Conservation (phyloP, 257 asterid species). For the Paulownia fortunei region DNA sequence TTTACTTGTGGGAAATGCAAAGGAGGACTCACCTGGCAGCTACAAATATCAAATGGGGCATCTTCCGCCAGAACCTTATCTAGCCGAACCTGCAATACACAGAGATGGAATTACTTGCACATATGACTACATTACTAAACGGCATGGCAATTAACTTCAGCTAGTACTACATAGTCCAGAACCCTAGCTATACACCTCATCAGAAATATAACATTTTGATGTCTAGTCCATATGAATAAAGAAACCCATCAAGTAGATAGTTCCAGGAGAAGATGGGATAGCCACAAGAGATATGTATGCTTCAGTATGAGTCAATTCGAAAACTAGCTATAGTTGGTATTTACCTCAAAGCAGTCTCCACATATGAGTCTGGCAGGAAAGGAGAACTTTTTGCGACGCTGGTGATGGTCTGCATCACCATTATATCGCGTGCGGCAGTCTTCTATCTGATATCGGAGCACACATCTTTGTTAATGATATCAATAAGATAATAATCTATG, state of each 20-base stretch:
- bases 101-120: slow-evolving; percentile 22
- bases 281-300: not conserved
- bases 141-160: slow-evolving; percentile 22
- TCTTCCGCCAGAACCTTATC: slow-evolving; percentile 87
- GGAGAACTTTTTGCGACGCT: slow-evolving; percentile 86
- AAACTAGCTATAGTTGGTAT: slow-evolving; percentile 1
- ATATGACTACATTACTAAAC: not conserved
- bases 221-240: slow-evolving; percentile 4
- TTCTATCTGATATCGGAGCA: slow-evolving; percentile 67
- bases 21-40: slow-evolving; percentile 79
- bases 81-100: slow-evolving; percentile 64
- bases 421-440: slow-evolving; percentile 96
- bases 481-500: slow-evolving; percentile 9
- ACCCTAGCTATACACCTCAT: not conserved
- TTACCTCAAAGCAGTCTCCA: slow-evolving; percentile 97
- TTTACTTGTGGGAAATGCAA: slow-evolving; percentile 14
- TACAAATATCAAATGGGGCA: slow-evolving; percentile 94
- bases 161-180: not conserved
- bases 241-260: not conserved
- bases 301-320: not conserved
- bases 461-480: not conserved
- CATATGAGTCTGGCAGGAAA: slow-evolving; percentile 97
- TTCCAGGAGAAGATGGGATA: not conserved
- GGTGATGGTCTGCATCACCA: slow-evolving; percentile 99
- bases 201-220: not conserved